Evolutionary conservation across 2,329 filamentous ascomycete genomes (phyloP), one percentile per base, ranked within the genome.

Genomic region (Penicillium frequentans): DNA sequence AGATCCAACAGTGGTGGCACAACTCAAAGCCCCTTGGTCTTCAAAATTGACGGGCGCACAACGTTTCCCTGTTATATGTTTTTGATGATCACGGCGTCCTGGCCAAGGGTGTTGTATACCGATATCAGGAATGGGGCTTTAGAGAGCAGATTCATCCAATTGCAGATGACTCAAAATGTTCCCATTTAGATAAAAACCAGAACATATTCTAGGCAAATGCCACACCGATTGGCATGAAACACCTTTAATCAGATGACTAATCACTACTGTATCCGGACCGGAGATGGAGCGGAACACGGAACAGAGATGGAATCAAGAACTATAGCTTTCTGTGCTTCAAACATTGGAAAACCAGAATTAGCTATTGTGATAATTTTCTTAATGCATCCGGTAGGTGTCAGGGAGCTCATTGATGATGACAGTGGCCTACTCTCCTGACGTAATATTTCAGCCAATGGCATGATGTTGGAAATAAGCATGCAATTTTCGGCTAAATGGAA

Each of bases 251-350:
- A 19, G 19, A 50, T 50, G 48, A 50, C 48, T 50, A 50, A 50
- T 35, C 33, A 7, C 3, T 26, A 33, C 27, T 46, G 45, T 35
- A 21, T 29, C 27, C 27, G 11, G 50, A 24, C 50, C 39, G 42
- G 31, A 45, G 50, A 47, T 35, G 50, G 50, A 33, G 42, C 50
- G 50, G 50, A 53, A 53, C 23, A 35, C 50, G 50, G 48, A 49
- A 19, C 11, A 35, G 31, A 33, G 24, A 21, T 23, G 16, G 26
- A 19, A 47, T 13, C 26, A 42, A 10, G 19, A 42, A 23, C 10
- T 42, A 42, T 21, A 39, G 35, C n/a, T 39, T 39, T 19, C 8
- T 19, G 8, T 39, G n/a, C 35, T 4, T 19, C n/a, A 10, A n/a
- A 39, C 11, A 19, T 39, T 19, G 7, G n/a, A 3, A 19, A 4